Evolutionary conservation across 2,329 filamentous ascomycete species (phyloP), one percentile per base, ranked within the genome.

Genomic region (Pseudogymnoascus sp.): DNA sequence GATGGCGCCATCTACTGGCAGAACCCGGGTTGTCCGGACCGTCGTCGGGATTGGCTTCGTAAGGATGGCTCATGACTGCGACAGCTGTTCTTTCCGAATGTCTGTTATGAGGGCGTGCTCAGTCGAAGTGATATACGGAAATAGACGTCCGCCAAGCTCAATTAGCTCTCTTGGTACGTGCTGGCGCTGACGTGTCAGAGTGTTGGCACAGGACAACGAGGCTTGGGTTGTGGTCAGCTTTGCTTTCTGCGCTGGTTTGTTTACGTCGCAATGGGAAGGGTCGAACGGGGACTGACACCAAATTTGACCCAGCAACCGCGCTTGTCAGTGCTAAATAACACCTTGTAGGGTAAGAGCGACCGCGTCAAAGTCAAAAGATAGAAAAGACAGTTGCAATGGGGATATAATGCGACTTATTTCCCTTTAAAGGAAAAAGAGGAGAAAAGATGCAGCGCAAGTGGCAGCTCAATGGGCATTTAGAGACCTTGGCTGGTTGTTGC

Each of bases 1-100:
- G 81, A 69, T 87, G 84, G 61, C 84, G 80, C 84, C 84, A 87
- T 66, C 76, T 76, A 68, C 75, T 84, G 39, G 78, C 67, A 7
- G 83, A 86, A 37, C 79, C 78, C 68, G 86, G 74, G 2, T 80
- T 81, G 67, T 85, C 84, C 62, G n/a, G 14, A 30, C 22, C 9
- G 41, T 14, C 69, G 68, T 28, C 64, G 73, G 60, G 71, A 70
- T 62, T 73, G 71, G n/a, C n/a, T 38, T 50, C 28, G 41, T 6
- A 30, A 28, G 41, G 41, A 14, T 50, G 22, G 41, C 58, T 73
- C 72, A 43, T 72, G 22, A 22, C 8, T 28, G 41, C 70, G 43
- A 65, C 64, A 59, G 65, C 65, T 34, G 65, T 64, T 35, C 65
- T 65, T 50, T 71, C 65, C 62, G 65, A 64, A 54, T 66, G 54